Conservation (phyloP, 208 protist species). For the Wallacemonas collosoma region DNA sequence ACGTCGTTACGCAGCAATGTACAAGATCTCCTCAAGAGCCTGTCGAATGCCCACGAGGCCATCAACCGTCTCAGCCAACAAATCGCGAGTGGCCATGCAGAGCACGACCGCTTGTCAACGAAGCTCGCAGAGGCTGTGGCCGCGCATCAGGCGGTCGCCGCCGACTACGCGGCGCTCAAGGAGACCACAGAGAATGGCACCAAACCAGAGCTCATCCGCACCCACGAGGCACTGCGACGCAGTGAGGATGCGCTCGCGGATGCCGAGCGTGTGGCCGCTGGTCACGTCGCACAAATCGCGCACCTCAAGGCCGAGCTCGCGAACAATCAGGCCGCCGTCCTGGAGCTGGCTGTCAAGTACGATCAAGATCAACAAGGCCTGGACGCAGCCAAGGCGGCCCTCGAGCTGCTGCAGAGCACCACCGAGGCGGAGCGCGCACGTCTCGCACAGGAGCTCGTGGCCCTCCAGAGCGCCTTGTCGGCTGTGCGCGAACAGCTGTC, state of each 20-base stretch:
- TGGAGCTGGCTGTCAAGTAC: constrained; percentile 2
- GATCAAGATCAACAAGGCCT: background rate
- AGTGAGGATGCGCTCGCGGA: background rate
- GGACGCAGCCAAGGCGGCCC: background rate
- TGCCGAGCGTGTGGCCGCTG: background rate
- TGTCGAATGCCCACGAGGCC: constrained; percentile 14
- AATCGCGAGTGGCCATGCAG: background rate
- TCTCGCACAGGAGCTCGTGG: background rate
- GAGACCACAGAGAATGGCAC: background rate
- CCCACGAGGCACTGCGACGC: background rate
- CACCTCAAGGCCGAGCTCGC: background rate
- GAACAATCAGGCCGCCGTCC: constrained; percentile 4
- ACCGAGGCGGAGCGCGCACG: background rate
- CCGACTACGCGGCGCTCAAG: background rate
- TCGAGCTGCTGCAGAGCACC: background rate
- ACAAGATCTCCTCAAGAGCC: constrained; percentile 2
- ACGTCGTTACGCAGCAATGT: background rate
- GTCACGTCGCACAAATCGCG: background rate
- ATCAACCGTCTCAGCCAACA: constrained; percentile 13
- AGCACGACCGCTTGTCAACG: background rate
- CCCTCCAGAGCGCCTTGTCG: background rate
- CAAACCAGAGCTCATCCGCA: background rate
- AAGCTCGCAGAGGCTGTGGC: background rate
- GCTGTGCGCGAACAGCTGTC: background rate
- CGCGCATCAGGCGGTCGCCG: background rate